A percentile compares a stretch with the other conserved stretches of the same genome.
Evolutionary conservation across 2,329 filamentous ascomycete species (phyloP).

Genomic region (Trichothecium sympodiale): DNA sequence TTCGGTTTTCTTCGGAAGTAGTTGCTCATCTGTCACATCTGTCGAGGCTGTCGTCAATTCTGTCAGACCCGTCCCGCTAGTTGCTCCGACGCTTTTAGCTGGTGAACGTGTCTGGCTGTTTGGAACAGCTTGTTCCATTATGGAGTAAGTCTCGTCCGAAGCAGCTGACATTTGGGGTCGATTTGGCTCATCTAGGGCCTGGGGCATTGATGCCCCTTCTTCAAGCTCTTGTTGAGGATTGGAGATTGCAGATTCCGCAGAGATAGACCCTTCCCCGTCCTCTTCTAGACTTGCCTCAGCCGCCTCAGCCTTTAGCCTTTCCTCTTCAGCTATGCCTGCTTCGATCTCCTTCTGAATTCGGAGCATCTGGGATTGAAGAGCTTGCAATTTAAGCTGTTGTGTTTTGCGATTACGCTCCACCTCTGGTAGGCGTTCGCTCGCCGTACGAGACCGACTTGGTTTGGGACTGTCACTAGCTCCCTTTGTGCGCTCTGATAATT

Average conservation of each 20-base stretch:
- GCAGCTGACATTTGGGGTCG: no score
- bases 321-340: constrained; percentile 21
- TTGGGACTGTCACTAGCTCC: background rate
- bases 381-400: constrained; percentile 33
- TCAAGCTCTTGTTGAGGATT: background rate
- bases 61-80: no score
- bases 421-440: constrained; percentile 24
- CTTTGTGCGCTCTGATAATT: background rate
- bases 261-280: constrained; percentile 14
- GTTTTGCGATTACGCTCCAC: constrained; percentile 23
- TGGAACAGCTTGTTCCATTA: background rate
- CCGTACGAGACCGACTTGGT: constrained; percentile 19
- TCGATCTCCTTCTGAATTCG: constrained; percentile 37
- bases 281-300: constrained; percentile 11
- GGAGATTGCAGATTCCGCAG: constrained; percentile 20
- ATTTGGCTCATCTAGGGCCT: background rate
- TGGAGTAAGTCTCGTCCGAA: background rate
- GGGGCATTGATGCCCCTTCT: background rate
- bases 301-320: constrained; percentile 18
- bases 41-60: no score
- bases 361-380: constrained; percentile 33
- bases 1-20: no score
- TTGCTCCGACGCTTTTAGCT: no score
- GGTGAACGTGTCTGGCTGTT: no score
- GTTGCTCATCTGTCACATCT: no score